Evolutionary conservation across 345 rosid genomes (phyloP).

Genomic region (Brassica napus): DNA sequence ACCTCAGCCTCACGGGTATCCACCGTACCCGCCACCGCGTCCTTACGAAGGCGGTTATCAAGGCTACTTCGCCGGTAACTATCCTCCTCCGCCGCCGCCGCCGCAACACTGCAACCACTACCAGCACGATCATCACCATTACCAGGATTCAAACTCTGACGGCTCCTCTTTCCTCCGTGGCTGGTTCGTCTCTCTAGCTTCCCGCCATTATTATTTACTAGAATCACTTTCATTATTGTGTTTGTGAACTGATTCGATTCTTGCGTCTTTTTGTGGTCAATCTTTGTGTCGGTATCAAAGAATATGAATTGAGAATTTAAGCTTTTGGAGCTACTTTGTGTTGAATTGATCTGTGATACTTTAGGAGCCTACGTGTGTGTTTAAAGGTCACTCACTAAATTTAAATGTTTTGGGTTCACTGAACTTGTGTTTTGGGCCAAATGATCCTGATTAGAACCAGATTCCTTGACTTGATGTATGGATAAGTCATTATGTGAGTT

Average conservation of each 20-base stretch:
- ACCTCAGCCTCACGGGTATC: slow-evolving; percentile 35
- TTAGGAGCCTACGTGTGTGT: slow-evolving; percentile 16
- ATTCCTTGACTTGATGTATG: slow-evolving; percentile 30
- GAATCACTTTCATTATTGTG: background rate
- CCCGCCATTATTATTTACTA: background rate
- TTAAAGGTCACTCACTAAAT: background rate
- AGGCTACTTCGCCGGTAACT: slow-evolving; percentile 57
- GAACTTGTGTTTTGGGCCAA: slow-evolving; percentile 8
- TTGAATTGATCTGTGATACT: background rate
- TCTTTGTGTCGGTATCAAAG: background rate
- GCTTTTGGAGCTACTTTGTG: background rate
- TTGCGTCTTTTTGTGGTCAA: background rate
- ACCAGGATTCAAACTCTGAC: slow-evolving; percentile 50
- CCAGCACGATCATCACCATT: slow-evolving; percentile 56
- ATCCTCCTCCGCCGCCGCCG: slow-evolving; percentile 52
- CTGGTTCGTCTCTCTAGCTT: slow-evolving; percentile 55
- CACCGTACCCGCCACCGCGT: slow-evolving; percentile 43
- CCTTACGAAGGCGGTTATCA: slow-evolving; percentile 68
- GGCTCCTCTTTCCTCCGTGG: slow-evolving; percentile 65
- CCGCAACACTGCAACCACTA: slow-evolving; percentile 46
- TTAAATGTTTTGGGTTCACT: background rate
- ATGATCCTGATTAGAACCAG: slow-evolving; percentile 28
- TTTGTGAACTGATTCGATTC: slow-evolving; percentile 14
- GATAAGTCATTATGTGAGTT: slow-evolving; percentile 11
- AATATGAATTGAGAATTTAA: background rate